Conservation (phyloP, 129 eudicot species). For the Rutidosis leptorrhynchoides region DNA sequence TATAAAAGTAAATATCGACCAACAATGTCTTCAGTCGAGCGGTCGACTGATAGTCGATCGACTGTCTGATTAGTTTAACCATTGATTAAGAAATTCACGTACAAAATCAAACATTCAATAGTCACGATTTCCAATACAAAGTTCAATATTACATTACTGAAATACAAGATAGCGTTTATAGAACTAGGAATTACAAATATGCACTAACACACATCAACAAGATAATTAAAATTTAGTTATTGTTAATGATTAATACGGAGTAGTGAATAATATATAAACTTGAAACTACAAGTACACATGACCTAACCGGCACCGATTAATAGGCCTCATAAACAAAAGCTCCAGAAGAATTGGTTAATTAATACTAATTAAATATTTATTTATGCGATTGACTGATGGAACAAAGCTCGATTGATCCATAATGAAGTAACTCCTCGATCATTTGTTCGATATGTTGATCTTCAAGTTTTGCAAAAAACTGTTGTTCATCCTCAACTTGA, state of each 20-base stretch:
- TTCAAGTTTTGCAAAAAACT: constrained; percentile 46
- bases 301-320: constrained; percentile 17
- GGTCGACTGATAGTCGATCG: too few species aligned
- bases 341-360: constrained; percentile 35
- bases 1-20: too few species aligned
- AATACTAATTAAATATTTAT: background rate
- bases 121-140: too few species aligned
- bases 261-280: background rate
- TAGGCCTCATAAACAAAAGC: constrained; percentile 41
- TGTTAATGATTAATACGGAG: too few species aligned
- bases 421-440: constrained; percentile 75
- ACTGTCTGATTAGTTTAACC: too few species aligned
- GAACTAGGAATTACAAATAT: too few species aligned
- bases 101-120: too few species aligned
- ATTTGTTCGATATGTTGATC: constrained; percentile 80
- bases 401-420: constrained; percentile 69
- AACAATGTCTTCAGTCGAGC: too few species aligned
- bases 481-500: constrained; percentile 14
- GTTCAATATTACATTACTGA: too few species aligned
- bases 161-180: too few species aligned
- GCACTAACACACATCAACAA: too few species aligned
- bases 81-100: too few species aligned
- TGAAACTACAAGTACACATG: constrained; percentile 33
- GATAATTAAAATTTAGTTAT: constrained; percentile 21
- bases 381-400: constrained; percentile 33